A percentile compares a stretch with the other conserved stretches of the same genome.
phyloP scores from a whole-genome alignment of 225 moss, liverwort and hornwort genomes.

The Straminergon stramineum region DNA sequence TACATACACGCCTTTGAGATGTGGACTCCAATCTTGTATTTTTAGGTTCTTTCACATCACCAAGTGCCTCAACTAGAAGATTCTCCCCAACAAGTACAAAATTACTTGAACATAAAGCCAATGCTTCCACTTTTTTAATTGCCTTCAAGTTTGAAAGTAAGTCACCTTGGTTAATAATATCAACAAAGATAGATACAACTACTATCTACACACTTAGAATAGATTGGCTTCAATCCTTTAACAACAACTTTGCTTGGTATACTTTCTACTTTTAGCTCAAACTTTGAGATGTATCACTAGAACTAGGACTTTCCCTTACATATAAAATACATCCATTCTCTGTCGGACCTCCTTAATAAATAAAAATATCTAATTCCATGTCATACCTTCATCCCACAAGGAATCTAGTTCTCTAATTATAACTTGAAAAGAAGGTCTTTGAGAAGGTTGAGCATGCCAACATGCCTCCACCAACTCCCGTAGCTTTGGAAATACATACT shows the following conservation, averaged over 20 bases:
- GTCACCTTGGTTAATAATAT: slow-evolving; percentile 14
- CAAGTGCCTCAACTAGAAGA: not conserved
- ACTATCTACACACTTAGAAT: not conserved
- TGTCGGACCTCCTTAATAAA: too few species aligned
- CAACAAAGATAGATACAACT: not conserved
- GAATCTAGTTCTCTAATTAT: accelerated
- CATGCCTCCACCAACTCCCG: not conserved
- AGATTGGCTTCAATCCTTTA: not conserved
- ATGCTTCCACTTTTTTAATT: slow-evolving; percentile 7
- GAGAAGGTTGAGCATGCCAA: not conserved
- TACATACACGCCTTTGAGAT: not conserved
- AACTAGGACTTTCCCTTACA: too few species aligned
- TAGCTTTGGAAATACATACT: too few species aligned
- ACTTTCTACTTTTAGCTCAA: slow-evolving; percentile 7
- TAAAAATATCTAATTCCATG: not conserved
- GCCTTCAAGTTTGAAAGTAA: slow-evolving; percentile 23
- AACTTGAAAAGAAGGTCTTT: not conserved
- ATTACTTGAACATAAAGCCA: not conserved
- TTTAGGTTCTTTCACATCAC: slow-evolving; percentile 19
- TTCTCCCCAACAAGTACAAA: not conserved
- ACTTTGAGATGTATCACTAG: not conserved
- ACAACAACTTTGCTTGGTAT: not conserved
- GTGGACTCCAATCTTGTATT: not conserved
- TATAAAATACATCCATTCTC: too few species aligned
- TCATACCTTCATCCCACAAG: accelerated